Evolutionary conservation across 2,329 filamentous ascomycete genomes (phyloP).

Genomic region (Talaromyces amestolkiae): DNA sequence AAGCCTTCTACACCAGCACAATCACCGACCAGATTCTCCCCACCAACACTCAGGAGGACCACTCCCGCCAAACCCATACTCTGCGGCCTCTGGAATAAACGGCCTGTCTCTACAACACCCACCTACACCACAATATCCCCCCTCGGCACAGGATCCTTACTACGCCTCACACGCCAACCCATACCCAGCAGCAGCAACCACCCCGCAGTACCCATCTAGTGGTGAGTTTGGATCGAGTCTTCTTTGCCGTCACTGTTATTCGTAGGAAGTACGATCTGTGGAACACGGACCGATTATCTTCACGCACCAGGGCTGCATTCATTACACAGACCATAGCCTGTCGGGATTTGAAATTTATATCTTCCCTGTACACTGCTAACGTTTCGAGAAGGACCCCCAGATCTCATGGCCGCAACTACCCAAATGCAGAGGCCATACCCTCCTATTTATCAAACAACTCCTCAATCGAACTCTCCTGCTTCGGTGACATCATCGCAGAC

Average conservation of each 20-base stretch:
- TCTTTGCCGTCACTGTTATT: slow-evolving; percentile 8
- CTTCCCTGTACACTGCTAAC: slow-evolving; percentile 10
- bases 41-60: slow-evolving; percentile 52
- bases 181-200: slow-evolving; percentile 78
- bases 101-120: slow-evolving; percentile 52
- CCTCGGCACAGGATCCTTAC: slow-evolving; percentile 65
- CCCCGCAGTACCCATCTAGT: slow-evolving; percentile 83
- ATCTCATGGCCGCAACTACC: slow-evolving; percentile 63
- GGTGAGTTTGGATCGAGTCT: slow-evolving; percentile 56
- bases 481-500: slow-evolving; percentile 86
- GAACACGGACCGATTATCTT: not conserved
- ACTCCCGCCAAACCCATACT: slow-evolving; percentile 33
- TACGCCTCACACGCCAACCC: slow-evolving; percentile 78
- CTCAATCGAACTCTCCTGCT: slow-evolving; percentile 90
- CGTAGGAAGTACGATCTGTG: not conserved
- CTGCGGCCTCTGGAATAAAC: slow-evolving; percentile 32
- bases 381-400: slow-evolving; percentile 64
- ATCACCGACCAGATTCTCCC: slow-evolving; percentile 57
- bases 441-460: slow-evolving; percentile 83
- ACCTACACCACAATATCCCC: slow-evolving; percentile 62
- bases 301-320: not conserved
- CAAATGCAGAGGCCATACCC: slow-evolving; percentile 73
- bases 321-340: not conserved
- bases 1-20: slow-evolving; percentile 30
- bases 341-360: not conserved